A percentile compares a stretch with the other conserved stretches of the same genome.
Evolutionary conservation across 2,329 filamentous ascomycete species (phyloP).

Genomic region (Biscogniauxia mediterranea): DNA sequence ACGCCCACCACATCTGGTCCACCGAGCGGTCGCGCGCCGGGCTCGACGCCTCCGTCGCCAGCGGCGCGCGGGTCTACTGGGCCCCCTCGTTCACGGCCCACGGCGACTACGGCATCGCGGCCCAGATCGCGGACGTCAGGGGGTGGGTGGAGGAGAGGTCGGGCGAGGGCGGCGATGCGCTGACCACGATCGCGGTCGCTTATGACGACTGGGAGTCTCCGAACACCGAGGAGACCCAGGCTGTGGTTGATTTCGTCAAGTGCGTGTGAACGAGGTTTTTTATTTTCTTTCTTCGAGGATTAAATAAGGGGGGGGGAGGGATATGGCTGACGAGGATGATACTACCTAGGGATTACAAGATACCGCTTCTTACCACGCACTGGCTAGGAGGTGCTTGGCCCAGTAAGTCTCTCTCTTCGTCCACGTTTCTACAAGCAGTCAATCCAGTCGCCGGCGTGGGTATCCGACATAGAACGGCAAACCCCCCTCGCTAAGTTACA

Average conservation of each 20-base stretch:
- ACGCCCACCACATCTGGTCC: constrained; percentile 50
- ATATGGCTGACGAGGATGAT: background rate
- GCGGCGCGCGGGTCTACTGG: constrained; percentile 49
- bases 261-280: constrained; percentile 13
- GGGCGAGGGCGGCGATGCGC: constrained; percentile 23
- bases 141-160: constrained; percentile 33
- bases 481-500: too few species aligned
- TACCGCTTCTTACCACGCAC: constrained; percentile 47
- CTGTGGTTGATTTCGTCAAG: constrained; percentile 35
- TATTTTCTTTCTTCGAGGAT: too few species aligned
- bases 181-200: constrained; percentile 39
- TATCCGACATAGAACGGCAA: too few species aligned
- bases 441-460: too few species aligned
- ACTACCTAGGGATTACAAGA: constrained; percentile 35
- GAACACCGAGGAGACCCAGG: constrained; percentile 27
- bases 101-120: constrained; percentile 31
- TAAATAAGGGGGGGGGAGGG: too few species aligned
- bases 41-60: constrained; percentile 45
- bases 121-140: constrained; percentile 41
- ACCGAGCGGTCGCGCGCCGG: constrained; percentile 42
- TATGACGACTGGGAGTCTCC: constrained; percentile 39
- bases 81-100: constrained; percentile 41
- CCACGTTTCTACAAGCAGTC: background rate
- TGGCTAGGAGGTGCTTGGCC: constrained; percentile 40
- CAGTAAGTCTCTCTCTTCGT: constrained; percentile 23